These are phyloP conservation scores for Diplodia intermedia DNA, from an alignment of 2,329 filamentous ascomycete species.

Conservation along the genomic window DNA sequence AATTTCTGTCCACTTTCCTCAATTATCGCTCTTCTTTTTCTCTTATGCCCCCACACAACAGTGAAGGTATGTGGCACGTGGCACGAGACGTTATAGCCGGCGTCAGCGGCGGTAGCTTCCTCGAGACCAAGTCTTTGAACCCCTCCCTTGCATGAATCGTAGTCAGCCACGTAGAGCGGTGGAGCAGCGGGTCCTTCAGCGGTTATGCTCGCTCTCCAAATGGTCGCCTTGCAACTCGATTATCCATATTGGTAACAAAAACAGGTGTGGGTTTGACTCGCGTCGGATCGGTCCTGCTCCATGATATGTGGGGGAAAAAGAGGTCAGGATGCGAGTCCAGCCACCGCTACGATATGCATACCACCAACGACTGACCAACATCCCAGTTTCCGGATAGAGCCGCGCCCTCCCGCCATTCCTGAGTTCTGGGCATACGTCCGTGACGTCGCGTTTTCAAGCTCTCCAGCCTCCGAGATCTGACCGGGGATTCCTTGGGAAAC, in stretches of 20 bases:
- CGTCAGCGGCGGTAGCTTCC: background rate
- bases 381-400: slow-evolving; percentile 22
- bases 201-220: background rate
- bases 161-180: background rate
- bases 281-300: slow-evolving; percentile 11
- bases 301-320: slow-evolving; percentile 3
- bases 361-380: slow-evolving; percentile 2
- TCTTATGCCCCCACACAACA: background rate
- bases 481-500: background rate
- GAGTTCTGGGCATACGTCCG: slow-evolving; percentile 16
- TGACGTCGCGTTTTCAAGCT: background rate
- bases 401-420: slow-evolving; percentile 8
- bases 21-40: background rate
- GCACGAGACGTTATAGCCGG: background rate
- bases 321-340: background rate
- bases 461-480: background rate
- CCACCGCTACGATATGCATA: background rate
- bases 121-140: background rate
- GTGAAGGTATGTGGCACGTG: background rate
- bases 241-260: slow-evolving; percentile 1
- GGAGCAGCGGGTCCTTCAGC: background rate
- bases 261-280: slow-evolving; percentile 13
- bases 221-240: slow-evolving; percentile 14
- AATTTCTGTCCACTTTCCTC: background rate
- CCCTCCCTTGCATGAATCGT: background rate